Evolutionary conservation across 2,329 filamentous ascomycete species (phyloP).

Genomic region (Fonsecaea erecta): DNA sequence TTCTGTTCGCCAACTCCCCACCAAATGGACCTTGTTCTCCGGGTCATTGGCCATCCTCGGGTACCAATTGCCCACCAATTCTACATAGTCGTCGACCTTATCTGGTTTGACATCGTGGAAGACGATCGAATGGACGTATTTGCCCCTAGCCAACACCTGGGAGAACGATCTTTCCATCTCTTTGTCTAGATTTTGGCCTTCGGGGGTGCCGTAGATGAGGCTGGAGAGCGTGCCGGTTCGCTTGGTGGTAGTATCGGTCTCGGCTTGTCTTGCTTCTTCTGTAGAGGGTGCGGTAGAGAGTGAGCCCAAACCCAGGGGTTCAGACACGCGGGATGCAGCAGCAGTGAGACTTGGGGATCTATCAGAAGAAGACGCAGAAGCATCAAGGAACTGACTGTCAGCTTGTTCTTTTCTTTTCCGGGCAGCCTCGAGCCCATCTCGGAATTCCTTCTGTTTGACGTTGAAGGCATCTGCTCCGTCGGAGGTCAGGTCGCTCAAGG

Average conservation of each 20-base stretch:
- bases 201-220: constrained; percentile 95
- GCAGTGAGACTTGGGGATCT: constrained; percentile 40
- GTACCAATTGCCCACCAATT: constrained; percentile 89
- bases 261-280: constrained; percentile 63
- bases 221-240: constrained; percentile 78
- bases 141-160: constrained; percentile 90
- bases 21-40: constrained; percentile 92
- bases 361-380: constrained; percentile 47
- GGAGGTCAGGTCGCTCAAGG: constrained; percentile 81
- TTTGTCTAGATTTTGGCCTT: constrained; percentile 89
- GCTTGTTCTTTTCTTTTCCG: constrained; percentile 77
- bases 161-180: constrained; percentile 97
- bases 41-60: constrained; percentile 81
- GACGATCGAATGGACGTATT: constrained; percentile 98
- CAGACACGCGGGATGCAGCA: constrained; percentile 42
- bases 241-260: constrained; percentile 64
- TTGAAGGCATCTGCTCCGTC: constrained; percentile 77
- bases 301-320: constrained; percentile 63
- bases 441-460: constrained; percentile 81
- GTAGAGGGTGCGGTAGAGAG: constrained; percentile 58
- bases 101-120: constrained; percentile 96
- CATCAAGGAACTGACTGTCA: constrained; percentile 74
- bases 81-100: constrained; percentile 91
- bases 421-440: constrained; percentile 76
- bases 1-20: constrained; percentile 97